Conservation (phyloP, 2,329 filamentous ascomycete genomes). For the Penicillium sumatraense region DNA sequence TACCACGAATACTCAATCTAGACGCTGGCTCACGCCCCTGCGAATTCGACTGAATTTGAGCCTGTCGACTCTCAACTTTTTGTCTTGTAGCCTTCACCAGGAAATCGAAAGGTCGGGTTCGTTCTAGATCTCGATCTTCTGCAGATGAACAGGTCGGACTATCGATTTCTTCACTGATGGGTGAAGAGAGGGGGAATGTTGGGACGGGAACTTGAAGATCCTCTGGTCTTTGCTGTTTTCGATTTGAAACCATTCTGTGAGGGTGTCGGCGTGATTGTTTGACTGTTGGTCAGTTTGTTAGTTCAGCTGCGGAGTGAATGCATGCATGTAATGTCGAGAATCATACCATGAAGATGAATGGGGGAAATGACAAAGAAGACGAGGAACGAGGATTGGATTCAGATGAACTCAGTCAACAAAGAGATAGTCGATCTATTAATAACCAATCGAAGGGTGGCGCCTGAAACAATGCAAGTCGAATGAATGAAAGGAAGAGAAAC, state of each 20-base stretch:
- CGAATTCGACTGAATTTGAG: slow-evolving; percentile 8
- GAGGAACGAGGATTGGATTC: no score
- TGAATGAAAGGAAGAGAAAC: no score
- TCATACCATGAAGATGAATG: slow-evolving; percentile 14
- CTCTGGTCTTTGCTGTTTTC: slow-evolving; percentile 30
- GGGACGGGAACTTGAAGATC: slow-evolving; percentile 38
- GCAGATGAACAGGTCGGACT: slow-evolving; percentile 42
- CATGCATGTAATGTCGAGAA: background rate
- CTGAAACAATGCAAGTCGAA: slow-evolving; percentile 26
- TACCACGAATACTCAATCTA: slow-evolving; percentile 18
- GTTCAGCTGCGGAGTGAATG: background rate
- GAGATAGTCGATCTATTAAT: slow-evolving; percentile 1
- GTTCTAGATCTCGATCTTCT: slow-evolving; percentile 34
- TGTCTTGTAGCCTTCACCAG: slow-evolving; percentile 30
- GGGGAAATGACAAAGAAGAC: background rate
- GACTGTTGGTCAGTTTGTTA: background rate
- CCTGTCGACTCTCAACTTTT: slow-evolving; percentile 16
- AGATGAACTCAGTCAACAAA: background rate
- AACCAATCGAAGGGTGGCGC: slow-evolving; percentile 6
- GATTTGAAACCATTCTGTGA: slow-evolving; percentile 27
- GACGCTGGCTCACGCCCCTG: slow-evolving; percentile 14
- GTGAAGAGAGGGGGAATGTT: slow-evolving; percentile 49
- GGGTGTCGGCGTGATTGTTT: background rate
- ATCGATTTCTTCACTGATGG: slow-evolving; percentile 47
- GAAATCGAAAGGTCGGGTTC: slow-evolving; percentile 37